Evolutionary conservation across 176 grass and related monocot species (phyloP), one percentile per base, ranked within the genome.

Genomic region (Cymbopogon citratus): DNA sequence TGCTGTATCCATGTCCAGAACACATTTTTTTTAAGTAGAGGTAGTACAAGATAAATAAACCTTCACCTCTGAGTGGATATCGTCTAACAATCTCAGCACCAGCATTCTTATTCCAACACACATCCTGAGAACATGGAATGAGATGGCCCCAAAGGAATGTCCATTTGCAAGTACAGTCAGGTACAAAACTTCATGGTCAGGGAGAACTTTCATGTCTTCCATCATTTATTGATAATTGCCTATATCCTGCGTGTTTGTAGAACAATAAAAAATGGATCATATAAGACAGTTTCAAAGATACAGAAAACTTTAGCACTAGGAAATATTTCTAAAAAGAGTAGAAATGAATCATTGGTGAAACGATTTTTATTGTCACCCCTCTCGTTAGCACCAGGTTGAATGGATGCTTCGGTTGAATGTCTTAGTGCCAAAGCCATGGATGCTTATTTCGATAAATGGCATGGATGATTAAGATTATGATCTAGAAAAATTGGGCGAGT

Each of bases 151-250:
- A 2, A 75, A 35, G 15, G 57, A 46, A 73, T 86, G 84, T 33
- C 68, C 76, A 0, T 18, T 35, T 38, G 14, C 27, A 21, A 12
- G 15, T 52, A 52, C 14, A 19, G 7, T 52, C 21, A 85, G 16
- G 51, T 4, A 1, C n/a, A 85, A 29, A 66, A 80, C 5, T 52
- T 16, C 16, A 7, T 16, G 49, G 15, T 74, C 25, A 86, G 76
- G 84, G 11, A 73, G 76, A 29, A 63, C 52, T 65, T 59, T 73
- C 68, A 85, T 85, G 33, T 85, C 57, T 56, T 73, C 68, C 84
- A 80, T 79, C 43, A 85, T 54, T 68, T 80, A 80, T 40, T 38
- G 43, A 2, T 14, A 2, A 16, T 66, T 40, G 23, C 6, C 12
- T 31, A 80, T 5, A 1, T 64, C 76, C 67, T 85, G 84, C 29